Base-by-base conservation (phyloP, 371 early-diverging fungal species). In the Circinella minor region DNA sequence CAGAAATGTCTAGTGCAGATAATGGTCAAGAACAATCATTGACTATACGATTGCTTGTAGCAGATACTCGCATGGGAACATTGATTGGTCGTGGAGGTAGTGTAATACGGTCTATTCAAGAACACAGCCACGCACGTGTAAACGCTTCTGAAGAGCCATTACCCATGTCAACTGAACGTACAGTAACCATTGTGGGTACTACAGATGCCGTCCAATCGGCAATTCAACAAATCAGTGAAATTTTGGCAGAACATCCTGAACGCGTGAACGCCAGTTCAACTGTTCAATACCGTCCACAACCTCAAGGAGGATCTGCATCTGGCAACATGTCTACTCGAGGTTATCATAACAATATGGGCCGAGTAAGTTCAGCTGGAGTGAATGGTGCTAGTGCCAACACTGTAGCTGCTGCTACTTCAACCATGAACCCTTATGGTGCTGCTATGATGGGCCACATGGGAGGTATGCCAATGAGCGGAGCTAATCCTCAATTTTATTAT, bases 61-160 rank as follows among this genome's bases (percentile, higher is more conserved):
- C 92, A 36, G 88, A 92, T 71, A 79, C 76, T 61, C 89, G 88
- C 18, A 93, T 95, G 93, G 97, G 98, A 5, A 90, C 92, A 37
- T 83, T 98, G 67, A 98, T 98, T 70, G 98, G 98, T 67, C 95
- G 95, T 75, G 89, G 89, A 15, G 98, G 98, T 14, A 72, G 77
- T 17, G 91, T 93, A 65, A 97, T 98, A 77, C 92, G 92, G 68
- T 93, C 94, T 68, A 93, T 98, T 65, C 92, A 97, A 69, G 91
- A 93, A 59, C 80, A 84, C 34, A 92, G 94, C n/a, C 93, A 95
- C 11, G 91, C 95, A 65, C 90, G 92, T 69, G 86, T 96, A 63
- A 90, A 88, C 55, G 94, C 95, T 4, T 91, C 93, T 13, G 91
- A 93, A 76, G 92, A 91, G 59, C 86, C 90, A 11, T 75, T 93